Evolutionary conservation across 208 protist species (phyloP).

Genomic region (Leishmania gerbilli): DNA sequence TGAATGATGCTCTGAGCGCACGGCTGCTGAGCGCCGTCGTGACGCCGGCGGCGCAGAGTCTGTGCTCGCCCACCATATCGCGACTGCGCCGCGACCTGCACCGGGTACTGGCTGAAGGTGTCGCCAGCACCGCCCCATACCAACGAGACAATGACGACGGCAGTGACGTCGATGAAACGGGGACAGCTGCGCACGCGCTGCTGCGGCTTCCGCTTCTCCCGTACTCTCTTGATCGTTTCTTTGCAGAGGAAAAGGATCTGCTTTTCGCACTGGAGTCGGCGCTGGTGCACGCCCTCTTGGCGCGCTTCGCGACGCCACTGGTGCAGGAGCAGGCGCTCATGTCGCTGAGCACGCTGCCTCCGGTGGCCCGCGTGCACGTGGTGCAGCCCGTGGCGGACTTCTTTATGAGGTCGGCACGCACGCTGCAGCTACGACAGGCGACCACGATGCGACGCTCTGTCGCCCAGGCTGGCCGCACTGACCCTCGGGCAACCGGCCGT

Average conservation of each 20-base stretch:
- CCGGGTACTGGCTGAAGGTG: slow-evolving; percentile 8
- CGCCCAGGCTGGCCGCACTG: neutral
- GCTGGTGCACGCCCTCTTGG: slow-evolving; percentile 39
- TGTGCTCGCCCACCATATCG: slow-evolving; percentile 6
- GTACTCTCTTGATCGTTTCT: slow-evolving; percentile 49
- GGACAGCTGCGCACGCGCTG: neutral
- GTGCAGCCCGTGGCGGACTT: slow-evolving; percentile 62
- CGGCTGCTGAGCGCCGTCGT: slow-evolving; percentile 10
- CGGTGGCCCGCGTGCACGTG: slow-evolving; percentile 48
- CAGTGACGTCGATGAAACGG: neutral
- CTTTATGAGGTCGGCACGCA: slow-evolving; percentile 22
- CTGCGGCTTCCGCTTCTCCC: slow-evolving; percentile 34
- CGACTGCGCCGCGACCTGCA: slow-evolving; percentile 27
- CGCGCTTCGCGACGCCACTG: neutral
- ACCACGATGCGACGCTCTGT: slow-evolving; percentile 23
- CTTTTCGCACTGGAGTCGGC: slow-evolving; percentile 61
- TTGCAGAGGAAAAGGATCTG: slow-evolving; percentile 36
- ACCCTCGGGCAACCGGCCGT: neutral
- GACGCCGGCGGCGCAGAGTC: neutral
- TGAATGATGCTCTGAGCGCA: slow-evolving; percentile 35
- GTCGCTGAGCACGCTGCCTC: slow-evolving; percentile 54
- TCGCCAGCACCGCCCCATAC: neutral
- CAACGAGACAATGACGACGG: neutral
- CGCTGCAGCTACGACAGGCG: slow-evolving; percentile 21
- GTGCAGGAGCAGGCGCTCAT: slow-evolving; percentile 67